phyloP scores from a whole-genome alignment of 1,139 yeast genomes.

The Wickerhamomyces sp. region DNA sequence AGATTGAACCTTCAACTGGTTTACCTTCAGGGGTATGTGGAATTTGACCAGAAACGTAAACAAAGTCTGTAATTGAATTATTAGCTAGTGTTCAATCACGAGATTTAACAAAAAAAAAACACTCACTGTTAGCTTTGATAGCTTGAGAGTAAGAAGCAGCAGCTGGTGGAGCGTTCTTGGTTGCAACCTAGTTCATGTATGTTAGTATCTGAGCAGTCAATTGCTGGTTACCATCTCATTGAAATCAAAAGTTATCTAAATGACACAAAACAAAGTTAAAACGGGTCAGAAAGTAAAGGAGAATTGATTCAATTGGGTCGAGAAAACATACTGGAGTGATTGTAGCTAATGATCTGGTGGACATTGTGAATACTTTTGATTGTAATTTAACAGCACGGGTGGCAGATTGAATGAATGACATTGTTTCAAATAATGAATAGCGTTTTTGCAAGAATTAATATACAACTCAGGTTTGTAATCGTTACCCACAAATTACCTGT shows the following conservation, averaged over 20 bases:
- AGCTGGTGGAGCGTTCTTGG: conserved; percentile 86
- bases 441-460: background rate
- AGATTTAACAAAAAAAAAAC: background rate
- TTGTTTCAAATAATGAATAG: conserved; percentile 1
- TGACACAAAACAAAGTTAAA: too few relatives aligned
- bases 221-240: background rate
- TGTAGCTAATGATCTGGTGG: conserved; percentile 37
- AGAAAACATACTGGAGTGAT: conserved; percentile 41
- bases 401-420: conserved; percentile 22
- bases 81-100: background rate
- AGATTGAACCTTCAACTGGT: conserved; percentile 70
- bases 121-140: conserved; percentile 73
- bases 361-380: conserved; percentile 20
- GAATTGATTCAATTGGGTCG: too few relatives aligned
- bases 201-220: background rate
- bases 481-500: background rate
- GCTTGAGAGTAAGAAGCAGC: conserved; percentile 97
- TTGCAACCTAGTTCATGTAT: conserved; percentile 42
- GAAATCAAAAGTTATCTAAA: too few relatives aligned
- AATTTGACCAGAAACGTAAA: conserved; percentile 93
- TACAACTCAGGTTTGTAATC: too few relatives aligned
- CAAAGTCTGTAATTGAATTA: conserved; percentile 43
- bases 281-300: too few relatives aligned
- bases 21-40: conserved; percentile 84
- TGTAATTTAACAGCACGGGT: conserved; percentile 20